Evolutionary conservation across 1,139 yeast genomes (phyloP), one percentile per base, ranked within the genome.

Genomic region (Saccharomycopsis hybrid): DNA sequence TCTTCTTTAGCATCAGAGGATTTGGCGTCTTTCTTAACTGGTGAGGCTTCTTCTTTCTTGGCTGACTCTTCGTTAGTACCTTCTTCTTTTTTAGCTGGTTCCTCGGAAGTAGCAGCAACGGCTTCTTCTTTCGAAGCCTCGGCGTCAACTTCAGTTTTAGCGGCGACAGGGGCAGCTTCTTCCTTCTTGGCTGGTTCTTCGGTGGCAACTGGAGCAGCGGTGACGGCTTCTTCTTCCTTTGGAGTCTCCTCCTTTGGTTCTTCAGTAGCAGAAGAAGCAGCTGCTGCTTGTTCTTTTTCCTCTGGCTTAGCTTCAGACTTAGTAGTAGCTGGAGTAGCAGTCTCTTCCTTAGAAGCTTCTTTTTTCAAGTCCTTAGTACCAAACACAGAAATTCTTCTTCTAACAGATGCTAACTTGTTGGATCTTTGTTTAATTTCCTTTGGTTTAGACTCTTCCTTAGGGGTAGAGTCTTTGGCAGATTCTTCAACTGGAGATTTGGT

Each of bases 311-410:
- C n/a, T n/a, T n/a, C n/a, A n/a, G n/a, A n/a, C n/a, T n/a, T n/a
- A n/a, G n/a, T n/a, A n/a, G n/a, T n/a, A n/a, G n/a, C n/a, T n/a
- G n/a, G n/a, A n/a, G n/a, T n/a, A n/a, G n/a, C n/a, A n/a, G n/a
- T n/a, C n/a, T n/a, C n/a, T n/a, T 44, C 48, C 43, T 39, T 44
- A n/a, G 37, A 27, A 9, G 31, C 41, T 32, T 43, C 48, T 41
- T 45, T 44, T 30, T 50, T 44, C 36, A 35, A 5, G 7, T 44
- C 50, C 42, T 47, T 47, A 27, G 41, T 31, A 25, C 52, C 54
- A 18, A 48, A 45, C 5, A 46, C 47, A 28, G 54, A 51, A 18
- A 51, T 33, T 51, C 54, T 51, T 46, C 49, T 48, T 32, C 39
- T 51, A 7, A 51, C 47, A 2, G 46, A 41, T 11, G 51, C 43